A percentile compares a stretch with the other conserved stretches of the same genome.
Conservation (phyloP, 441 rosid genomes). For the Isatis lusitanica region DNA sequence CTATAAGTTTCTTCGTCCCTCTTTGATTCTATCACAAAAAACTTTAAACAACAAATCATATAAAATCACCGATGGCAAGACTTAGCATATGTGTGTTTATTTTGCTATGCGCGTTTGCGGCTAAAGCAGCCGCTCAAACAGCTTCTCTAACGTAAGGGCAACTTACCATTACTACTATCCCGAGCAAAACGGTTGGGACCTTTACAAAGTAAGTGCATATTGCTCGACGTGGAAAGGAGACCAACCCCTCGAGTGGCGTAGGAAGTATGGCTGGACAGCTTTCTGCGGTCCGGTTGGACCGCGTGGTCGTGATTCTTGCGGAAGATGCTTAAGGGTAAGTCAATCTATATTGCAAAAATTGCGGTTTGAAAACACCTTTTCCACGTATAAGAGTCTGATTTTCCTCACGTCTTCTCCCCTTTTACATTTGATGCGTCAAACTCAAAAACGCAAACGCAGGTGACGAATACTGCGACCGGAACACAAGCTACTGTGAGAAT, state of each 20-base stretch:
- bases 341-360: too few relatives aligned
- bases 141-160: constrained; percentile 29
- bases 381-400: too few relatives aligned
- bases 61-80: not conserved
- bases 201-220: constrained; percentile 33
- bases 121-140: constrained; percentile 25
- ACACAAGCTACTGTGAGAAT: constrained; percentile 45
- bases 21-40: not conserved
- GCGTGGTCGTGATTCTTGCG: constrained; percentile 38
- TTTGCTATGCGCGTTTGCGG: constrained; percentile 22
- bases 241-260: constrained; percentile 36
- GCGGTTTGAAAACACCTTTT: too few relatives aligned
- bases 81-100: not conserved
- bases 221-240: constrained; percentile 40
- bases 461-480: constrained; percentile 44
- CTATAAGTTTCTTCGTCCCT: not conserved
- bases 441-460: constrained; percentile 31
- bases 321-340: constrained; percentile 36
- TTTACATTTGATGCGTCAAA: too few relatives aligned
- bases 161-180: constrained; percentile 45
- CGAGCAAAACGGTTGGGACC: constrained; percentile 37
- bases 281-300: constrained; percentile 38
- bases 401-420: too few relatives aligned
- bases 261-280: constrained; percentile 42
- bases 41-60: not conserved